A percentile compares a stretch with the other conserved stretches of the same genome.
Evolutionary conservation across 495 filamentous ascomycete genomes (phyloP).

Genomic region (Xylaria acuta): DNA sequence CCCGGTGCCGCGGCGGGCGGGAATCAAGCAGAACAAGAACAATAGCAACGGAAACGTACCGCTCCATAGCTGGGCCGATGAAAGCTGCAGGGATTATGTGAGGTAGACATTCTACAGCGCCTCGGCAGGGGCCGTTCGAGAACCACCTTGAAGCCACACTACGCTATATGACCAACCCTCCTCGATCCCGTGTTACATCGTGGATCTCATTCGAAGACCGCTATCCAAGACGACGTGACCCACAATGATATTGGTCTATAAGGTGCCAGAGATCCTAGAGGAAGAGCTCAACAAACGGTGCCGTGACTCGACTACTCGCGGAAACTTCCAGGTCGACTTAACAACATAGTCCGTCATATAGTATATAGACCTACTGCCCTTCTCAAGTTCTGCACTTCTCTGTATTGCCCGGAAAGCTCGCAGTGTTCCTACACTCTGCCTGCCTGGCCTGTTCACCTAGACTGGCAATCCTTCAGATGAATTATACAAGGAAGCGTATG

Average conservation of each 20-base stretch:
- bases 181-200: conserved; percentile 15
- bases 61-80: not conserved
- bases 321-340: not conserved
- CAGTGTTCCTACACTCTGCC: not conserved
- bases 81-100: not conserved
- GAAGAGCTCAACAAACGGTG: not conserved
- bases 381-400: not conserved
- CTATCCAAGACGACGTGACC: conserved; percentile 2
- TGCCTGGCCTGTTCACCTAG: not conserved
- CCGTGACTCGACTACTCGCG: not conserved
- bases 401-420: not conserved
- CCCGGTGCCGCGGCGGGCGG: not conserved
- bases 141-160: conserved; percentile 14
- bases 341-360: not conserved
- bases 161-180: conserved; percentile 2
- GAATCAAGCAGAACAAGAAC: not conserved
- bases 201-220: conserved; percentile 14
- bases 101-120: not conserved
- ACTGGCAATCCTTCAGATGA: conserved; percentile 30
- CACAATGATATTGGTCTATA: conserved; percentile 12
- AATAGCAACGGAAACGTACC: not conserved
- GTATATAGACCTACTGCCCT: not conserved
- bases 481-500: conserved; percentile 47
- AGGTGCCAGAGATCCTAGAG: not conserved
- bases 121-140: conserved; percentile 14